Percentiles rank a stretch among this genome's conserved stretches.
These are phyloP conservation scores for Eleusine indica DNA, from an alignment of 176 grass and related monocot species.

Conservation along the genomic window DNA sequence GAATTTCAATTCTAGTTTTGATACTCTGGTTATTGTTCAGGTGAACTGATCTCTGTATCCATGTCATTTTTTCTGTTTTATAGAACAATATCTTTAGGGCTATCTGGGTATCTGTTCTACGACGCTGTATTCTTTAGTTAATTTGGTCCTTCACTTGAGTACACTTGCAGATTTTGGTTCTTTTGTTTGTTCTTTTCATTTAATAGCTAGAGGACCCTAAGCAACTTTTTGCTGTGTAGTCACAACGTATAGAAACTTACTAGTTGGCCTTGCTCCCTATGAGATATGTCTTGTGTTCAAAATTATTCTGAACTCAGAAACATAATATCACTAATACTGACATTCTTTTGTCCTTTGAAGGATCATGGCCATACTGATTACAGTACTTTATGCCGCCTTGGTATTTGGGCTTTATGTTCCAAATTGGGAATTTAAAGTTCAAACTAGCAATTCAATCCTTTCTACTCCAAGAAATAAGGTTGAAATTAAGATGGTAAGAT, in stretches of 20 bases:
- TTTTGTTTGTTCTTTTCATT: conserved; percentile 14
- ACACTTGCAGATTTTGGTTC: neutral
- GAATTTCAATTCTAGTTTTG: conserved; percentile 1
- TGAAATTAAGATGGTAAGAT: conserved; percentile 59
- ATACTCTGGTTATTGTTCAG: neutral
- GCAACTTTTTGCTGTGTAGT: neutral
- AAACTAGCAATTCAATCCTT: conserved; percentile 59
- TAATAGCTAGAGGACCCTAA: neutral
- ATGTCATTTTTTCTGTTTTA: neutral
- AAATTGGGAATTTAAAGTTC: conserved; percentile 80
- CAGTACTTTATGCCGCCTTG: conserved; percentile 70
- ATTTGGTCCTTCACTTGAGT: conserved; percentile 4
- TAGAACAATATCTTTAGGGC: conserved; percentile 2
- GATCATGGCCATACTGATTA: conserved; percentile 63
- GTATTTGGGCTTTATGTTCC: conserved; percentile 80
- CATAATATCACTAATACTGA: conserved; percentile 26
- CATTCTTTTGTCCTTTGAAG: conserved; percentile 54
- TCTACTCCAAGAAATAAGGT: conserved; percentile 39
- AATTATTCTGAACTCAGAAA: conserved; percentile 22
- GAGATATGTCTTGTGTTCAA: neutral
- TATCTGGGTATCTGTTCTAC: neutral
- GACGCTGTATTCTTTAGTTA: neutral
- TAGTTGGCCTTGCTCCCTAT: conserved; percentile 9
- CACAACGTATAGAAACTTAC: neutral
- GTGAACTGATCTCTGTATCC: neutral